Conservation (phyloP, 176 grass and related monocot genomes). For the Musa itinerans region DNA sequence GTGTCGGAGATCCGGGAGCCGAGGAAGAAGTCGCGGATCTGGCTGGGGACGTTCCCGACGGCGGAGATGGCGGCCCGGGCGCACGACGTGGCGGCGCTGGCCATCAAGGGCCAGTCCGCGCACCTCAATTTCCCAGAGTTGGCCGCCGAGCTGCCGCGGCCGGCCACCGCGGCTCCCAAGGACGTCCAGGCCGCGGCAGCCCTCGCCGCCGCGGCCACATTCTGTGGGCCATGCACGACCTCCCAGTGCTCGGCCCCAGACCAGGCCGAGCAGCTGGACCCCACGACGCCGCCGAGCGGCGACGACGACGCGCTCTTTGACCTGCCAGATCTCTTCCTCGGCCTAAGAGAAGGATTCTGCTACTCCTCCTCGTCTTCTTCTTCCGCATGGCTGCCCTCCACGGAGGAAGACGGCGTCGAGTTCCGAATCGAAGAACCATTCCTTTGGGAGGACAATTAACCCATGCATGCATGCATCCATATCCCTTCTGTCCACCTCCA, state of each 20-base stretch:
- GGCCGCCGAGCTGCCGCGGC: slow-evolving; percentile 53
- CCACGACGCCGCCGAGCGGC: neutral
- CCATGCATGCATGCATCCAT: neutral
- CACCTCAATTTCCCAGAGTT: slow-evolving; percentile 91
- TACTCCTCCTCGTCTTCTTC: slow-evolving; percentile 12
- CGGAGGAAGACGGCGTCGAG: slow-evolving; percentile 2
- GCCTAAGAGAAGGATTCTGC: slow-evolving; percentile 13
- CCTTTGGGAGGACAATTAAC: slow-evolving; percentile 20
- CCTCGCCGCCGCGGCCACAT: slow-evolving; percentile 47
- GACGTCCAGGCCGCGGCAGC: slow-evolving; percentile 87
- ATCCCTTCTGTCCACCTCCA: neutral
- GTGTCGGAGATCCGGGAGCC: slow-evolving; percentile 99
- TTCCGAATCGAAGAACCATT: slow-evolving; percentile 23
- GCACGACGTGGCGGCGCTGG: slow-evolving; percentile 79
- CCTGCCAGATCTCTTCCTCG: slow-evolving; percentile 15
- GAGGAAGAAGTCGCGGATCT: slow-evolving; percentile 91
- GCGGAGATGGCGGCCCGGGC: slow-evolving; percentile 94
- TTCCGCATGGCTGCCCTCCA: slow-evolving; percentile 11
- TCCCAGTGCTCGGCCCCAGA: neutral
- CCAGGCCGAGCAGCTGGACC: neutral
- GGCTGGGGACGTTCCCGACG: slow-evolving; percentile 83
- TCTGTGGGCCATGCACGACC: neutral
- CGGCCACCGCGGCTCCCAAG: slow-evolving; percentile 57
- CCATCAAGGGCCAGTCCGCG: slow-evolving; percentile 73
- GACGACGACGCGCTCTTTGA: slow-evolving; percentile 15